Percentiles rank a stretch among this genome's conserved stretches.
phyloP scores from a whole-genome alignment of 2,329 filamentous ascomycete genomes.

The Penicillium olsonii region DNA sequence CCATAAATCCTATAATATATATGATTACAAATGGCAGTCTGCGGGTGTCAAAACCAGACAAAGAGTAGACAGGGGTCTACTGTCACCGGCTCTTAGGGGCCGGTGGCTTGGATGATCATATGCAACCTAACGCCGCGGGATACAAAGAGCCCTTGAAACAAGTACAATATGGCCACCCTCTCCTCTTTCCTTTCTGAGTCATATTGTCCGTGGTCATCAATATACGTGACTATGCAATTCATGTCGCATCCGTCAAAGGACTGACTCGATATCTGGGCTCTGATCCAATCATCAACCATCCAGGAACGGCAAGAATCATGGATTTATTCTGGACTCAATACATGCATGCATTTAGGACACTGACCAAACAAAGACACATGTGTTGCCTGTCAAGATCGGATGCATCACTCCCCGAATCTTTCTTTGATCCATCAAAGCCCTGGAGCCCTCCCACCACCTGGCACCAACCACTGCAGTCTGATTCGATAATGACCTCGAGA shows the following conservation, averaged over 20 bases:
- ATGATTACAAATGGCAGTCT: neutral
- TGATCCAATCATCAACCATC: too few relatives aligned
- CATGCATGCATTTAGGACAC: neutral
- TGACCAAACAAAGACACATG: slow-evolving; percentile 3
- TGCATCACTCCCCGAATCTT: neutral
- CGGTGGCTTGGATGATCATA: neutral
- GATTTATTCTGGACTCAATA: neutral
- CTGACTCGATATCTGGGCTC: neutral
- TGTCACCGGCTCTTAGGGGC: neutral
- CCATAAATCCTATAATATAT: slow-evolving; percentile 6
- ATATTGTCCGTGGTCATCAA: neutral
- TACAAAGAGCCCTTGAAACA: neutral
- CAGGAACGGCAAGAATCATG: neutral
- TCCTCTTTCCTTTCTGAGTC: neutral
- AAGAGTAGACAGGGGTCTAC: neutral
- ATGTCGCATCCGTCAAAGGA: neutral
- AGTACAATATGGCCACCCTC: neutral
- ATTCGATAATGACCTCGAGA: neutral
- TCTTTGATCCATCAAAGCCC: slow-evolving; percentile 7
- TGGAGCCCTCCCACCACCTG: too few relatives aligned
- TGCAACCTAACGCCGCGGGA: neutral
- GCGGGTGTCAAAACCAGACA: neutral
- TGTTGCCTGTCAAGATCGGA: neutral
- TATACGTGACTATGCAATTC: neutral
- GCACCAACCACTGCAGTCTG: neutral